Conservation (phyloP, 2,329 filamentous ascomycete genomes). For the Arthrobotrys megalospora region DNA sequence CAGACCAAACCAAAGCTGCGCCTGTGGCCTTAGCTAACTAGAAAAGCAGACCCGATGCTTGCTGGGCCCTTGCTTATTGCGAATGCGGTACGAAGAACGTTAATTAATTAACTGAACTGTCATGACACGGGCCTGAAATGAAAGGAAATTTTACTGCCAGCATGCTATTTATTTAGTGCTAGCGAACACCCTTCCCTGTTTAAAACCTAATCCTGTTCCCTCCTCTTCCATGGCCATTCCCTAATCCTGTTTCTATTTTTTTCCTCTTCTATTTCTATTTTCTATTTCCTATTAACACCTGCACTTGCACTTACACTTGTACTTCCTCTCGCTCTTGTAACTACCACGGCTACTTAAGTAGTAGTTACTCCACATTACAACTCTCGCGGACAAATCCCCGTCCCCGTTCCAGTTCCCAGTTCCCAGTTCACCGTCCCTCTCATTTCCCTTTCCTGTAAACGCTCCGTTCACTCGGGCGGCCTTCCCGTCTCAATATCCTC, state of each 20-base stretch:
- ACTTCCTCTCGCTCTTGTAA: neutral
- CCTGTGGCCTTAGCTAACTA: conserved; percentile 15
- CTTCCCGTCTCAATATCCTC: too few relatives aligned
- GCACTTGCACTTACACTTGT: too few relatives aligned
- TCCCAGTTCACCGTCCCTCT: too few relatives aligned
- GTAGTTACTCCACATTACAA: neutral
- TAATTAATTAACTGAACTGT: conserved; percentile 18
- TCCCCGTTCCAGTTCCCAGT: too few relatives aligned
- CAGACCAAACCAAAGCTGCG: neutral
- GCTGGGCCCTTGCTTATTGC: conserved; percentile 11
- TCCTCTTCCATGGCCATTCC: neutral
- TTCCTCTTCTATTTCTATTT: too few relatives aligned
- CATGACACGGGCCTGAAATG: conserved; percentile 13
- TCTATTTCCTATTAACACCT: neutral
- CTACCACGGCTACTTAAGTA: neutral
- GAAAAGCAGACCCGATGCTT: neutral
- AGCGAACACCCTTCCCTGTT: neutral
- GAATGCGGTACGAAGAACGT: conserved; percentile 17
- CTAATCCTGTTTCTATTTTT: neutral
- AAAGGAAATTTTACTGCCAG: neutral
- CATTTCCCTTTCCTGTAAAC: conserved; percentile 1
- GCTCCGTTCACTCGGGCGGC: neutral
- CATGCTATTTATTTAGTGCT: conserved; percentile 9
- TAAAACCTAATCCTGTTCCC: conserved; percentile 4
- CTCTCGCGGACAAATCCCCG: too few relatives aligned